Conservation (phyloP, 352 stramenopile species). For the Phytophthora gonapodyides region DNA sequence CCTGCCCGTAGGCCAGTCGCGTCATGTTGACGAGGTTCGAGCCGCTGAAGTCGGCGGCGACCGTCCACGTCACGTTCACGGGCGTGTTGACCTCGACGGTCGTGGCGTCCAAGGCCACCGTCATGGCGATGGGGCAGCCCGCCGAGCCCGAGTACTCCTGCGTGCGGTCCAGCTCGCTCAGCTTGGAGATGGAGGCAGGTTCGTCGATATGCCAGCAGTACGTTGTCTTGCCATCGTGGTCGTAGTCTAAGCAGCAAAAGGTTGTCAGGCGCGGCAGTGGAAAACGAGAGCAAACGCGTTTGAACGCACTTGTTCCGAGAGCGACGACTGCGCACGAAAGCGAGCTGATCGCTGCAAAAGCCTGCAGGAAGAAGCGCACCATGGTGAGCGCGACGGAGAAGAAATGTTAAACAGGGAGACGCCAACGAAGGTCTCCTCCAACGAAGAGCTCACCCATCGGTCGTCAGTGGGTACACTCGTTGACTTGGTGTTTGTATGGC, state of each 20-base stretch:
- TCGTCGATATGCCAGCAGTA: conserved; percentile 66
- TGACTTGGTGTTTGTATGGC: conserved; percentile 1
- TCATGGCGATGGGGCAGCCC: conserved; percentile 54
- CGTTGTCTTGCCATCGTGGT: conserved; percentile 44
- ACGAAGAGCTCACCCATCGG: neutral
- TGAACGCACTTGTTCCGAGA: conserved; percentile 54
- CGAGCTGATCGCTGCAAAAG: conserved; percentile 9
- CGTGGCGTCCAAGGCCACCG: conserved; percentile 34
- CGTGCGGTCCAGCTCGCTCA: conserved; percentile 50
- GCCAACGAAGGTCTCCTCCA: conserved; percentile 5
- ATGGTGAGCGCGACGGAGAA: conserved; percentile 13
- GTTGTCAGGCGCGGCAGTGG: neutral
- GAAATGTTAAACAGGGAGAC: conserved; percentile 14
- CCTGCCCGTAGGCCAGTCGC: conserved; percentile 41
- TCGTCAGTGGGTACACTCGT: conserved; percentile 26
- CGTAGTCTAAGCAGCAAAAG: conserved; percentile 36
- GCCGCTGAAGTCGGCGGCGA: conserved; percentile 47
- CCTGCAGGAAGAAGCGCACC: conserved; percentile 19
- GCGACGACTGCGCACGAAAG: conserved; percentile 22
- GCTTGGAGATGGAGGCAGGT: conserved; percentile 40
- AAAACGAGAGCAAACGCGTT: neutral
- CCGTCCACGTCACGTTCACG: conserved; percentile 56
- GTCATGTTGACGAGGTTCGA: conserved; percentile 58
- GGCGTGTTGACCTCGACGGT: conserved; percentile 39
- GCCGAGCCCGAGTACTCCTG: conserved; percentile 37